A percentile compares a stretch with the other conserved stretches of the same genome.
Conservation (phyloP, 805 yeast genomes). For the Hanseniaspora nectarophila region DNA sequence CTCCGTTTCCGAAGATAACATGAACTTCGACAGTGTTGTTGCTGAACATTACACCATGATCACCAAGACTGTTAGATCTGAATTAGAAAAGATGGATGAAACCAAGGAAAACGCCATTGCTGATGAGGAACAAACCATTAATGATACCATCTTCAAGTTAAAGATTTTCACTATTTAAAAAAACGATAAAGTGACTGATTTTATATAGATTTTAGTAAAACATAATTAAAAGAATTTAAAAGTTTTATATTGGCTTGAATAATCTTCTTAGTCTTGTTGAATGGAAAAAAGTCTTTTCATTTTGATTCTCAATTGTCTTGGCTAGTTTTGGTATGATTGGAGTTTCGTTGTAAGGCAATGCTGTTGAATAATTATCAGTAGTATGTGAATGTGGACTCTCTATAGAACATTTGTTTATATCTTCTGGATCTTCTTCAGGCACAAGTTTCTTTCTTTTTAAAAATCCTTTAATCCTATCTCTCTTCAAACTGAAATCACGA, state of each 20-base stretch:
- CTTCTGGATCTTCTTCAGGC: neutral
- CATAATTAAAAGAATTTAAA: neutral
- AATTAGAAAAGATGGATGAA: conserved; percentile 34
- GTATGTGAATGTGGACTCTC: too few species aligned
- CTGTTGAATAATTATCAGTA: neutral
- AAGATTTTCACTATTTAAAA: conserved; percentile 52
- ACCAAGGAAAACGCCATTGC: conserved; percentile 47
- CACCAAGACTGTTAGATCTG: conserved; percentile 62
- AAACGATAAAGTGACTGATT: neutral
- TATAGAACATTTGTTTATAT: neutral
- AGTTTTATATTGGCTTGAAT: neutral
- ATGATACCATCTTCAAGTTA: conserved; percentile 66
- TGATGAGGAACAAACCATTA: conserved; percentile 77
- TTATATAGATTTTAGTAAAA: neutral
- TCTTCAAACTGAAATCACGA: neutral
- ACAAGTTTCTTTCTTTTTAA: neutral
- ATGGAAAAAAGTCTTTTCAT: neutral
- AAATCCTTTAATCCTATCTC: neutral
- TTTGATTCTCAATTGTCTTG: neutral
- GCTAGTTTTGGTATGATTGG: neutral
- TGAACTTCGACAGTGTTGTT: conserved; percentile 52
- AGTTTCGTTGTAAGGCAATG: neutral
- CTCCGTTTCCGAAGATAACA: conserved; percentile 48
- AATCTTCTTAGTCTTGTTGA: conserved; percentile 3
- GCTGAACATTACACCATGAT: conserved; percentile 54